phyloP scores from a whole-genome alignment of 208 protist species.

The Leishmania braziliensis region DNA sequence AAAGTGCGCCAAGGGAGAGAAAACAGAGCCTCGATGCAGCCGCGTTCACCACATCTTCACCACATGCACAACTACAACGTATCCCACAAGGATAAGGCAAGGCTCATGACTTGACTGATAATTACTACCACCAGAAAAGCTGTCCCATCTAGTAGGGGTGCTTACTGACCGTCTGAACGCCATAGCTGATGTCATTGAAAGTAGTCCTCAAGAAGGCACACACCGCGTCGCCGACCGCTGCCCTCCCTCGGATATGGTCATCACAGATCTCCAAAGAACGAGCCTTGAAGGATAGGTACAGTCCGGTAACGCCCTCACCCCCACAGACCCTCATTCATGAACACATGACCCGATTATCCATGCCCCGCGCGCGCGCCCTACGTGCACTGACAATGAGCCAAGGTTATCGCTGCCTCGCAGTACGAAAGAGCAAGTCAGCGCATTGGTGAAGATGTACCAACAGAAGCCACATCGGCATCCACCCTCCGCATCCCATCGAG shows the following conservation, averaged over 20 bases:
- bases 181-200: too few relatives aligned
- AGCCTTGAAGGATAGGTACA: background rate
- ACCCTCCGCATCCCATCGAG: background rate
- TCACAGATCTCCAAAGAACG: background rate
- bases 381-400: background rate
- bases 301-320: too few relatives aligned
- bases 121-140: too few relatives aligned
- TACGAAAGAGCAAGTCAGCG: background rate
- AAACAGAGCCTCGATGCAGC: too few relatives aligned
- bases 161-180: too few relatives aligned
- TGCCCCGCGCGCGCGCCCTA: background rate
- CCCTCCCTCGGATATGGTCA: background rate
- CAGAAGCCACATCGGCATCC: background rate
- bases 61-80: too few relatives aligned
- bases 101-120: too few relatives aligned
- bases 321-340: background rate
- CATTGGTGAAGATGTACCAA: background rate
- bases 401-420: background rate
- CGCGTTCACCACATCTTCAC: too few relatives aligned
- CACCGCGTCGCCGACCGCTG: too few relatives aligned
- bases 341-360: background rate
- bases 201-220: background rate
- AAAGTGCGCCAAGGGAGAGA: too few relatives aligned
- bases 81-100: too few relatives aligned
- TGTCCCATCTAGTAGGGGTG: too few relatives aligned